Percentiles rank a stretch among this genome's conserved stretches.
phyloP scores from a whole-genome alignment of 2,329 filamentous ascomycete species.

The Gyromitra esculenta region DNA sequence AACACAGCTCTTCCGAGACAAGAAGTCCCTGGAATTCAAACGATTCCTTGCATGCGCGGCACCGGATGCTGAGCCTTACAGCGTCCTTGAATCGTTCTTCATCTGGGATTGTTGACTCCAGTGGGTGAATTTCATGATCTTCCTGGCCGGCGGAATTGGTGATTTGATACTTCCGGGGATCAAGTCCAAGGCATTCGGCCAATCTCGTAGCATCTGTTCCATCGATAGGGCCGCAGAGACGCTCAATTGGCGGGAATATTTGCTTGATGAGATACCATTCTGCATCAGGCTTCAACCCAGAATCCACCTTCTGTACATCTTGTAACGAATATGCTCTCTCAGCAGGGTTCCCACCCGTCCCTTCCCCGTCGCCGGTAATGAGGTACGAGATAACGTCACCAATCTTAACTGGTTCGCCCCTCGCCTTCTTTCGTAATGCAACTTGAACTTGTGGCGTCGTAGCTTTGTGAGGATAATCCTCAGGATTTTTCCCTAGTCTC shows the following conservation, averaged over 20 bases:
- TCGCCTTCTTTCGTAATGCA: conserved; percentile 83
- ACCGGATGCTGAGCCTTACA: conserved; percentile 78
- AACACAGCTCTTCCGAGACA: conserved; percentile 69
- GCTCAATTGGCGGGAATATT: conserved; percentile 96
- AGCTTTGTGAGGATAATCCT: conserved; percentile 81
- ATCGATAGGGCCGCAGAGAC: conserved; percentile 92
- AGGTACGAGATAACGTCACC: conserved; percentile 98
- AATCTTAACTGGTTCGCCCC: conserved; percentile 86
- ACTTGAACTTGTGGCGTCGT: conserved; percentile 98
- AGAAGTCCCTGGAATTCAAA: conserved; percentile 81
- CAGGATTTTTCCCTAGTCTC: conserved; percentile 92
- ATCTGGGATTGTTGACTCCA: conserved; percentile 95
- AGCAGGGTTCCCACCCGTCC: conserved; percentile 73
- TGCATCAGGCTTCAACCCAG: conserved; percentile 80
- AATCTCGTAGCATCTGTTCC: conserved; percentile 90
- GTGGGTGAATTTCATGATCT: conserved; percentile 79
- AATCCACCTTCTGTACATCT: conserved; percentile 81
- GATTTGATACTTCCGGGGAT: conserved; percentile 85
- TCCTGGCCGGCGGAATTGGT: conserved; percentile 67
- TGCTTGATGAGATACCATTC: conserved; percentile 99
- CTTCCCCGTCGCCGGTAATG: conserved; percentile 77
- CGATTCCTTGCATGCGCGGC: conserved; percentile 78
- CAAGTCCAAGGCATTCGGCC: conserved; percentile 91
- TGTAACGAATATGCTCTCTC: conserved; percentile 89
- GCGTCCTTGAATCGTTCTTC: conserved; percentile 87